Evolutionary conservation across 805 yeast genomes (phyloP).

Genomic region (Barnettozyma sp.): DNA sequence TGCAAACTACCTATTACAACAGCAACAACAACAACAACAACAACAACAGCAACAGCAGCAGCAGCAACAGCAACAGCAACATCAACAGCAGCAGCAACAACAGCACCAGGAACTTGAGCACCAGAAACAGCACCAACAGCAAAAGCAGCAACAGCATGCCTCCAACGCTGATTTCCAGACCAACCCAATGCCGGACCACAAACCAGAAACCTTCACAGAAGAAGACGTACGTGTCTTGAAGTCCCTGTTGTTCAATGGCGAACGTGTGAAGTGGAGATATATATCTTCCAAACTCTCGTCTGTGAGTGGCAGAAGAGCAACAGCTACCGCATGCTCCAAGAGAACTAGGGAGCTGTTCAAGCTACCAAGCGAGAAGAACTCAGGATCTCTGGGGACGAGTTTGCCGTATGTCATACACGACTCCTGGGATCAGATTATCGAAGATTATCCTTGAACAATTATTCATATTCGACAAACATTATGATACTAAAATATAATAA

Average conservation of each 20-base stretch:
- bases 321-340: conserved; percentile 47
- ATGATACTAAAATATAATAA: too few relatives aligned
- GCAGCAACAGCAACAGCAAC: background rate
- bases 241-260: conserved; percentile 44
- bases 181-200: conserved; percentile 2
- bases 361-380: conserved; percentile 41
- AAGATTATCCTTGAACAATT: conserved; percentile 13
- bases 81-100: background rate
- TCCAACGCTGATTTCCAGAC: background rate
- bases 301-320: conserved; percentile 26
- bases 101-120: too few relatives aligned
- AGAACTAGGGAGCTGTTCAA: conserved; percentile 51
- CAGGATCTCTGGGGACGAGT: conserved; percentile 38
- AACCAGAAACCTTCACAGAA: conserved; percentile 21
- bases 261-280: conserved; percentile 53
- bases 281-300: conserved; percentile 39
- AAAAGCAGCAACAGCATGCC: background rate
- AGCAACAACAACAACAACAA: background rate
- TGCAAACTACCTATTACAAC: background rate
- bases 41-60: conserved; percentile 2
- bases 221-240: conserved; percentile 42
- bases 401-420: conserved; percentile 45
- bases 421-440: conserved; percentile 39
- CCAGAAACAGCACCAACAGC: background rate
- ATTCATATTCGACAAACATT: background rate